Evolutionary conservation across 148 eudicot species (phyloP).

Genomic region (Chenopodium album): DNA sequence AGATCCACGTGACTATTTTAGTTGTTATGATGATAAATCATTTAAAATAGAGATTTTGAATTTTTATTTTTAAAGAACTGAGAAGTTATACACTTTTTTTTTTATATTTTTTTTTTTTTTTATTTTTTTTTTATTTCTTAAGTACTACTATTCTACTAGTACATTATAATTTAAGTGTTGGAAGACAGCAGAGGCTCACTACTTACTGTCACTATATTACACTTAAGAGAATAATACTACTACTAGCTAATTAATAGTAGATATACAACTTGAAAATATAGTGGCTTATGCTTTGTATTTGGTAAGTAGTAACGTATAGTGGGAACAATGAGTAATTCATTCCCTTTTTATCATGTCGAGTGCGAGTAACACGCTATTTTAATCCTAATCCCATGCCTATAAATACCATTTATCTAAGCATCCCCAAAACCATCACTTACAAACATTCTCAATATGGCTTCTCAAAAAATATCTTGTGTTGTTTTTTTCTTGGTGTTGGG

Average conservation of each 20-base stretch:
- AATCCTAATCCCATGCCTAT: slow-evolving; percentile 37
- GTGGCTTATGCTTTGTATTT: slow-evolving; percentile 20
- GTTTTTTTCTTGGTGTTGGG: slow-evolving; percentile 47
- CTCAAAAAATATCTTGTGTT: slow-evolving; percentile 31
- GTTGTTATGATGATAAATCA: too few species aligned
- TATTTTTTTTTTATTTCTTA: too few species aligned
- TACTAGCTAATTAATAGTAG: not conserved
- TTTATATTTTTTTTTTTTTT: too few species aligned
- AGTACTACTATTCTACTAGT: too few species aligned
- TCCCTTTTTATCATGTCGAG: slow-evolving; percentile 11
- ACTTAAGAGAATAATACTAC: not conserved
- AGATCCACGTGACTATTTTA: too few species aligned
- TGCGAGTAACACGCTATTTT: slow-evolving; percentile 23
- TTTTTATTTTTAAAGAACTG: too few species aligned
- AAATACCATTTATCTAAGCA: slow-evolving; percentile 29
- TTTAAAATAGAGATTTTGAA: too few species aligned
- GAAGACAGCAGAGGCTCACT: slow-evolving; percentile 36
- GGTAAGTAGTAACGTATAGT: slow-evolving; percentile 11
- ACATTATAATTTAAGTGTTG: slow-evolving; percentile 9
- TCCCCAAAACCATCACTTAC: not conserved
- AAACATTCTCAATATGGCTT: slow-evolving; percentile 33
- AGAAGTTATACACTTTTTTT: too few species aligned
- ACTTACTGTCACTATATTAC: slow-evolving; percentile 9
- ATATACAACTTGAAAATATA: slow-evolving; percentile 15
- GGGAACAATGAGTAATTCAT: slow-evolving; percentile 12